Evolutionary conservation across 352 stramenopile species (phyloP).

Genomic region (Thalassiosira mediterranea): DNA sequence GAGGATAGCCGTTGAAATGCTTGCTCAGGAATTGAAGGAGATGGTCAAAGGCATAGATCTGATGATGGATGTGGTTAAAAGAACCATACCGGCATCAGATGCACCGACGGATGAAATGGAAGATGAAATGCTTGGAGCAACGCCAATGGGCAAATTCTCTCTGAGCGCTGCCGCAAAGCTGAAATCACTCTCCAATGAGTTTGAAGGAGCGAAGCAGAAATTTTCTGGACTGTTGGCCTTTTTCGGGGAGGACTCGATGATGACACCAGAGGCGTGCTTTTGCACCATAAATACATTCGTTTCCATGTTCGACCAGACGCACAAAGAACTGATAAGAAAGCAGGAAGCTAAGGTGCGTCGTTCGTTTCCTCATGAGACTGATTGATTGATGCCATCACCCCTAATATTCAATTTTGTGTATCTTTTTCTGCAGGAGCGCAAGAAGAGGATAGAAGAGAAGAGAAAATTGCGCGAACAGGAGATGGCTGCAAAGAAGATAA

Average conservation of each 20-base stretch:
- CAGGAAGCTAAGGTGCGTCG: slow-evolving; percentile 54
- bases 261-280: slow-evolving; percentile 56
- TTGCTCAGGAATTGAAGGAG: slow-evolving; percentile 53
- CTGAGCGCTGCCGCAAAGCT: slow-evolving; percentile 32
- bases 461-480: slow-evolving; percentile 26
- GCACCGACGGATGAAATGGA: slow-evolving; percentile 29
- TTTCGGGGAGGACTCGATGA: slow-evolving; percentile 50
- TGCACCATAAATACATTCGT: slow-evolving; percentile 59
- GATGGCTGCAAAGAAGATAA: slow-evolving; percentile 18
- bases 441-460: slow-evolving; percentile 50
- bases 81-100: slow-evolving; percentile 6
- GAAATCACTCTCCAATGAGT: slow-evolving; percentile 33
- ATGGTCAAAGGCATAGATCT: slow-evolving; percentile 43
- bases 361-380: too few species aligned
- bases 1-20: slow-evolving; percentile 61
- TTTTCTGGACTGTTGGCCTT: slow-evolving; percentile 49
- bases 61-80: slow-evolving; percentile 41
- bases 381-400: too few species aligned
- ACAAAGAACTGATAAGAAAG: slow-evolving; percentile 48
- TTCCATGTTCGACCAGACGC: slow-evolving; percentile 54
- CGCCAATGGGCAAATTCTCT: slow-evolving; percentile 45
- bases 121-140: slow-evolving; percentile 38
- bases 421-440: too few species aligned
- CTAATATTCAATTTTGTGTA: too few species aligned
- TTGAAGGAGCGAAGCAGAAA: slow-evolving; percentile 26